Conservation (phyloP, 495 filamentous ascomycete species). For the Hypoxylon lienhwacheense region DNA sequence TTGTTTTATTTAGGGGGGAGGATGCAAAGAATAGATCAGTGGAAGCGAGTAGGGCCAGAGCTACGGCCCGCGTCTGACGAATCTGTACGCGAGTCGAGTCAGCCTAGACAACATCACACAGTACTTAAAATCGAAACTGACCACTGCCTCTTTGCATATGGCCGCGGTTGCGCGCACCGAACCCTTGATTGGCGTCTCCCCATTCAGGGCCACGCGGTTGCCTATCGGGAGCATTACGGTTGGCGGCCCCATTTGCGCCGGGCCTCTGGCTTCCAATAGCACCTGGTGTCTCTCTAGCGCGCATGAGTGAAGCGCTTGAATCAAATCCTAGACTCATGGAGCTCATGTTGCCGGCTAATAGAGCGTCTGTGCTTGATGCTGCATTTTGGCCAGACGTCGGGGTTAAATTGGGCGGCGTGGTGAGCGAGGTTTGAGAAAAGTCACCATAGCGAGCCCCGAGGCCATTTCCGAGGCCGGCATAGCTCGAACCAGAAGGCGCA, state of each 20-base stretch:
- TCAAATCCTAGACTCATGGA: conserved; percentile 68
- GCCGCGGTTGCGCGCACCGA: conserved; percentile 66
- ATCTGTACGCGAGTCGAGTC: conserved; percentile 30
- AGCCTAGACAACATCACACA: conserved; percentile 14
- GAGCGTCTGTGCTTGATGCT: conserved; percentile 56
- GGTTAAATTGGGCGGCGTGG: conserved; percentile 74
- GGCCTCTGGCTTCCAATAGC: conserved; percentile 88
- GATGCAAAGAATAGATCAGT: conserved; percentile 16
- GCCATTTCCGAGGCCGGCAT: conserved; percentile 58
- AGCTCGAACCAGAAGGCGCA: conserved; percentile 83
- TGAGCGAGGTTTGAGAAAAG: conserved; percentile 56
- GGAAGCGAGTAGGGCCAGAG: conserved; percentile 36
- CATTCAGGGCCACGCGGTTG: conserved; percentile 88
- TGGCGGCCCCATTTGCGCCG: conserved; percentile 62
- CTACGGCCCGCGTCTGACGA: conserved; percentile 41
- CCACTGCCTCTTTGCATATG: conserved; percentile 82
- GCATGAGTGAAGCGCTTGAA: conserved; percentile 46
- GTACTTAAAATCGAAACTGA: conserved; percentile 30
- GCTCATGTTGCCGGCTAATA: conserved; percentile 55
- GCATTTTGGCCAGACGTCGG: conserved; percentile 69
- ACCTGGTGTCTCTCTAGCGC: conserved; percentile 56
- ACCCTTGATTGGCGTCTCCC: conserved; percentile 62
- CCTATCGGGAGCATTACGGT: conserved; percentile 72
- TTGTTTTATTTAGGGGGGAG: too few species aligned
- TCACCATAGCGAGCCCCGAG: conserved; percentile 54